A percentile compares a stretch with the other conserved stretches of the same genome.
Evolutionary conservation across 495 filamentous ascomycete genomes (phyloP).

Genomic region (Xeromyces bisporus): DNA sequence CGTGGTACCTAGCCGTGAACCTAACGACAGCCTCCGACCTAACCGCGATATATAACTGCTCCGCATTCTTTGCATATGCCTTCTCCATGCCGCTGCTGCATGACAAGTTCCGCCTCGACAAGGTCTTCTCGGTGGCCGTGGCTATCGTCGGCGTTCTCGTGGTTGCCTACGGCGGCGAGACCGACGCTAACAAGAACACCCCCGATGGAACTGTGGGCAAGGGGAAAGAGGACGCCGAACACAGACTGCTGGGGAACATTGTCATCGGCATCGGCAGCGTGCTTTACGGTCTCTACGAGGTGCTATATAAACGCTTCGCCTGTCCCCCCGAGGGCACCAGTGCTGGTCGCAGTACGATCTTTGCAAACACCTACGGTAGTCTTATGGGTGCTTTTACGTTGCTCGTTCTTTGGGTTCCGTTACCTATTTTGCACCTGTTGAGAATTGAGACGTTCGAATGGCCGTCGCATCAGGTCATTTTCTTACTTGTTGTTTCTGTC

Average conservation of each 20-base stretch:
- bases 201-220: slow-evolving; percentile 29
- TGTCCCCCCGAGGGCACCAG: slow-evolving; percentile 83
- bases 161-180: slow-evolving; percentile 73
- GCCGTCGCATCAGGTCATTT: slow-evolving; percentile 57
- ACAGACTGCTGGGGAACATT: slow-evolving; percentile 64
- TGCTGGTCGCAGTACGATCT: slow-evolving; percentile 69
- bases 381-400: slow-evolving; percentile 75
- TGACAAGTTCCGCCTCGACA: slow-evolving; percentile 63
- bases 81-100: slow-evolving; percentile 81
- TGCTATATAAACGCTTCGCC: slow-evolving; percentile 80
- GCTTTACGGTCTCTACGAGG: slow-evolving; percentile 92
- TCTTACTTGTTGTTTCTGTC: slow-evolving; percentile 64
- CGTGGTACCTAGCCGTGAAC: slow-evolving; percentile 89
- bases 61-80: slow-evolving; percentile 93
- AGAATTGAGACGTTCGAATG: slow-evolving; percentile 71
- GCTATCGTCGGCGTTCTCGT: slow-evolving; percentile 80
- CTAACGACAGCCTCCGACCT: slow-evolving; percentile 83
- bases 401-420: slow-evolving; percentile 74
- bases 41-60: slow-evolving; percentile 98
- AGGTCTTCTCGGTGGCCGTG: slow-evolving; percentile 65
- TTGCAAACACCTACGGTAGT: slow-evolving; percentile 80
- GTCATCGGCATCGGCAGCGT: slow-evolving; percentile 89
- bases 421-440: slow-evolving; percentile 63
- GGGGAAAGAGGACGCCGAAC: slow-evolving; percentile 33
- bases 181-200: slow-evolving; percentile 31